Percentiles rank a stretch among this genome's conserved stretches.
These are phyloP conservation scores for Cladophialophora yegresii DNA, from an alignment of 2,329 filamentous ascomycete genomes.

Conservation along the genomic window DNA sequence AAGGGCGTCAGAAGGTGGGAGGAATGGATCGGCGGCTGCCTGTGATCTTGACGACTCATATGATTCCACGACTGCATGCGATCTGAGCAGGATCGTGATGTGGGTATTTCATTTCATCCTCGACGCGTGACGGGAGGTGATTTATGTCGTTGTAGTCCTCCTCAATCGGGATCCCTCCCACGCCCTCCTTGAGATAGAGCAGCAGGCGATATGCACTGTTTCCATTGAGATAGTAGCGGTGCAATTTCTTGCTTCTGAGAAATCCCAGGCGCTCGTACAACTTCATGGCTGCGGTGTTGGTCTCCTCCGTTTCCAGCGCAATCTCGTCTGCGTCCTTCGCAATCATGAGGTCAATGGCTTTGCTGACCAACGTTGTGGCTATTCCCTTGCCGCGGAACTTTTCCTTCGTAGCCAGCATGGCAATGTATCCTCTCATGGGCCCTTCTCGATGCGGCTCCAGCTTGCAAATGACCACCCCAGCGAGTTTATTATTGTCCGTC, in stretches of 20 bases:
- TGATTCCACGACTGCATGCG: constrained; percentile 23
- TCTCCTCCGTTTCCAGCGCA: constrained; percentile 93
- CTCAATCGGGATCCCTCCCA: constrained; percentile 47
- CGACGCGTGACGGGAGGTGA: constrained; percentile 26
- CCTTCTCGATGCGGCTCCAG: constrained; percentile 86
- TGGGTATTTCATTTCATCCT: constrained; percentile 31
- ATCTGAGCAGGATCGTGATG: constrained; percentile 15
- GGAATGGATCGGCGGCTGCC: constrained; percentile 78
- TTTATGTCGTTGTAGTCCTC: constrained; percentile 39
- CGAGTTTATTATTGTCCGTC: constrained; percentile 64
- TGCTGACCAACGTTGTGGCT: constrained; percentile 82
- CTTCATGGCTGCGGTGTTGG: constrained; percentile 84
- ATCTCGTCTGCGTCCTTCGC: constrained; percentile 85
- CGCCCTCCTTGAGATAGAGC: constrained; percentile 69
- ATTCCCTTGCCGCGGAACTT: constrained; percentile 81
- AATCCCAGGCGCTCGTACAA: constrained; percentile 93
- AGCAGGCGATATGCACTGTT: constrained; percentile 91
- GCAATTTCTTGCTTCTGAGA: constrained; percentile 84
- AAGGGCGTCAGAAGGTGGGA: constrained; percentile 83
- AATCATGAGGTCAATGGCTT: constrained; percentile 89
- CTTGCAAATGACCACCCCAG: constrained; percentile 93
- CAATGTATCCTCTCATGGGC: constrained; percentile 89
- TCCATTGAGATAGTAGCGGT: constrained; percentile 94
- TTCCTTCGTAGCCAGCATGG: constrained; percentile 91
- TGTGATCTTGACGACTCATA: constrained; percentile 51